Conservation (phyloP, 1,284 basidiomycete species). For the Ceratorhiza oryzae-sativae region DNA sequence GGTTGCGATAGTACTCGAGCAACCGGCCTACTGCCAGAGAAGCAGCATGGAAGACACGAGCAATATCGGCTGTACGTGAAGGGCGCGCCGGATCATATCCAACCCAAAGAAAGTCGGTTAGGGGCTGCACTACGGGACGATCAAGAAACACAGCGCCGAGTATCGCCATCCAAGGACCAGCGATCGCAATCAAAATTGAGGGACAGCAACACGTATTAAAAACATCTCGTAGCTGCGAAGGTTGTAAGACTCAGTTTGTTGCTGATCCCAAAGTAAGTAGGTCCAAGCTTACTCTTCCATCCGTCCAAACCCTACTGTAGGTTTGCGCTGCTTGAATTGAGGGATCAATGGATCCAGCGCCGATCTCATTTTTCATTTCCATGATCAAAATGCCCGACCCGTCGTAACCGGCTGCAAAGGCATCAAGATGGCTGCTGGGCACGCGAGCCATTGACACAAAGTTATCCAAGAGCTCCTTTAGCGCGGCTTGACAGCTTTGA, state of each 20-base stretch:
- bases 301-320: slow-evolving; percentile 1
- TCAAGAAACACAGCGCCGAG: slow-evolving; percentile 41
- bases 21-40: neutral
- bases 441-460: neutral
- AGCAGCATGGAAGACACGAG: neutral
- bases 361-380: slow-evolving; percentile 23
- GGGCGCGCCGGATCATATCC: neutral
- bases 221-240: too few species aligned
- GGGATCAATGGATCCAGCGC: neutral
- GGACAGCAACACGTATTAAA: slow-evolving; percentile 36
- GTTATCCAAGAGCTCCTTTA: neutral
- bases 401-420: neutral
- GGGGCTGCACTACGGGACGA: slow-evolving; percentile 39
- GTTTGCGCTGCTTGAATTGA: slow-evolving; percentile 18
- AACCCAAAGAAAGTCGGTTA: slow-evolving; percentile 41
- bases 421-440: neutral
- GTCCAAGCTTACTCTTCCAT: neutral
- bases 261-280: too few species aligned
- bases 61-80: neutral
- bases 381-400: neutral
- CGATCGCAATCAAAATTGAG: slow-evolving; percentile 37
- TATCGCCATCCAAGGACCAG: slow-evolving; percentile 43
- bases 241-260: too few species aligned
- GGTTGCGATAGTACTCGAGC: neutral
- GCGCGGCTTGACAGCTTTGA: neutral